A percentile compares a stretch with the other conserved stretches of the same genome.
These are phyloP conservation scores for Geotrichum ghanense DNA, from an alignment of 805 yeast genomes.

Conservation along the genomic window DNA sequence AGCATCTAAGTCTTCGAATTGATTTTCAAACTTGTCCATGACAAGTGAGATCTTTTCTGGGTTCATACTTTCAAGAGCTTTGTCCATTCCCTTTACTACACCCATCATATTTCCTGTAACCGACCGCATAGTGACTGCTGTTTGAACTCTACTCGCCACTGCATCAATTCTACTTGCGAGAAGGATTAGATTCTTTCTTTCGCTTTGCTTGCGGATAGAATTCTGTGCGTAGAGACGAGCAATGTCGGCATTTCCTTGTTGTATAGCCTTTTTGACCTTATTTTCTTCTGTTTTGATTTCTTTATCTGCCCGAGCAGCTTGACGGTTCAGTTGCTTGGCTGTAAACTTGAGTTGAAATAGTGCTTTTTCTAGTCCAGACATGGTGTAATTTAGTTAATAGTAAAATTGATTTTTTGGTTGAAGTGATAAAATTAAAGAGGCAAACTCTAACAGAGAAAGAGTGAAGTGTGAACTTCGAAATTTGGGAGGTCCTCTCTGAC, in stretches of 20 bases:
- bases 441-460: too few relatives aligned
- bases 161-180: conserved; percentile 89
- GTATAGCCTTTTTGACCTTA: conserved; percentile 75
- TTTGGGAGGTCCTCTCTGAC: too few relatives aligned
- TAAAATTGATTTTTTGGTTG: too few relatives aligned
- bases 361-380: conserved; percentile 18
- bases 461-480: too few relatives aligned
- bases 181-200: conserved; percentile 66
- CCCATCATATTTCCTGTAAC: conserved; percentile 90
- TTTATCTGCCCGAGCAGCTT: conserved; percentile 81
- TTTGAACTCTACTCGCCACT: conserved; percentile 89
- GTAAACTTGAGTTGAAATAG: conserved; percentile 48
- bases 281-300: conserved; percentile 82
- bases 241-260: conserved; percentile 79
- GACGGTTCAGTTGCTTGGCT: conserved; percentile 83
- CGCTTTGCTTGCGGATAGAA: conserved; percentile 86
- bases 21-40: conserved; percentile 95
- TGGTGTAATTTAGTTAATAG: background rate
- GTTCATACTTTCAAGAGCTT: conserved; percentile 91
- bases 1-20: conserved; percentile 92
- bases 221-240: conserved; percentile 92
- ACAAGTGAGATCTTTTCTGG: conserved; percentile 83
- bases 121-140: conserved; percentile 95
- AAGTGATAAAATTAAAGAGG: background rate
- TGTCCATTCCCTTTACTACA: conserved; percentile 93